Evolutionary conservation across 2,329 filamentous ascomycete species (phyloP), one percentile per base, ranked within the genome.

Genomic region (Neobulgaria alba): DNA sequence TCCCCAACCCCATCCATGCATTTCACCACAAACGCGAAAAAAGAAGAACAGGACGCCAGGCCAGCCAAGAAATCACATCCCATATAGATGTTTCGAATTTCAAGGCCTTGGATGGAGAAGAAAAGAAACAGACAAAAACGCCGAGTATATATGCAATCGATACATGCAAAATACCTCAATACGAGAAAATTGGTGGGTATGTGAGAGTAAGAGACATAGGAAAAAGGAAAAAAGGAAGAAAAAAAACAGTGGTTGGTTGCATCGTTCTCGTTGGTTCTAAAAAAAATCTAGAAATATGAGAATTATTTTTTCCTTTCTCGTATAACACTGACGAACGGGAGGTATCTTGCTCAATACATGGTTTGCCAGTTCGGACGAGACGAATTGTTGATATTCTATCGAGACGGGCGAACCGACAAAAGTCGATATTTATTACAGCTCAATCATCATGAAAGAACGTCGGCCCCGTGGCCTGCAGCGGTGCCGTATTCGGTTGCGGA

Each of bases 391-490:
- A 15, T 8, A 16, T 17, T 17, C 31, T 17, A 10, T 33, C 31
- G 14, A 17, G 8, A 32, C 8, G 10, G 7, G 8, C 14, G 30
- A 32, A 15, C 14, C 14, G 19, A 18, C 12, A 18, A 26, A 12
- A 12, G 23, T 26, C 12, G 23, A 12, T 26, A 12, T 7, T 7
- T 26, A 12, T 7, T 12, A 26, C 12, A 7, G 23, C 23, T 31
- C 26, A 45, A 41, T 57, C 54, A 30, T 58, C 56, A 32, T 57
- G 53, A 40, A 58, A 58, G 41, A 57, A 58, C 1, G 54, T 57
- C 10, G 49, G 52, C 3, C 54, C 52, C 4, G 51, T 55, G 17
- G 47, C 46, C 14, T 50, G 45, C 10, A 54, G 45, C 8, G 57
- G 56, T 14, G 55, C 57, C 3, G 57, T 59, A 3, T 48, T 52